These are phyloP conservation scores for Boechera stricta DNA, from an alignment of 345 rosid species.

Conservation along the genomic window DNA sequence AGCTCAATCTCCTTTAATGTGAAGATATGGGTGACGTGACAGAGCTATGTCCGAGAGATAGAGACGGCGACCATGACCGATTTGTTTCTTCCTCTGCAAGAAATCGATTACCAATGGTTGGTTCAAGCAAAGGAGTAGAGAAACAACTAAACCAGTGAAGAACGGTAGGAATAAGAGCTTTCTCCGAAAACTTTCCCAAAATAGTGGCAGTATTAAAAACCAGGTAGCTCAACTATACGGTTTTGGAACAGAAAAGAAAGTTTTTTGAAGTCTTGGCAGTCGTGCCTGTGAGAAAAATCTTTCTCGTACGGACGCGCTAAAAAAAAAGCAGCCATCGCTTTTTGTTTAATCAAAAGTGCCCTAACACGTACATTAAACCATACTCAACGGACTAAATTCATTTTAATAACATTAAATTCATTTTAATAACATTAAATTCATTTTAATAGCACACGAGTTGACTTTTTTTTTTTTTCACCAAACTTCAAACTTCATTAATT, in stretches of 20 bases:
- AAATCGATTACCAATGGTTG: not conserved
- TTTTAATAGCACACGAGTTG: no score
- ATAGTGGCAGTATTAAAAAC: not conserved
- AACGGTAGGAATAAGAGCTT: not conserved
- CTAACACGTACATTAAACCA: no score
- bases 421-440: no score
- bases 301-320: no score
- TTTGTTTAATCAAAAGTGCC: no score
- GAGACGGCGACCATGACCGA: not conserved
- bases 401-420: no score
- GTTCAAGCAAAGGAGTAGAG: constrained; percentile 32
- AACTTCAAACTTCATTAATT: no score
- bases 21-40: constrained; percentile 20
- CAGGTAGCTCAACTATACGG: constrained; percentile 14
- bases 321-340: no score
- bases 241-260: not conserved
- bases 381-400: no score
- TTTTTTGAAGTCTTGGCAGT: no score
- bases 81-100: constrained; percentile 24
- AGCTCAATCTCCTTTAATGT: not conserved
- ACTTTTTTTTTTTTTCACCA: no score
- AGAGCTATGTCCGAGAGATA: constrained; percentile 23
- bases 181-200: not conserved
- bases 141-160: constrained; percentile 38
- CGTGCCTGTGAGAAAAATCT: no score